Base-by-base conservation (phyloP, 129 eudicot species). In the Centella asiatica region DNA sequence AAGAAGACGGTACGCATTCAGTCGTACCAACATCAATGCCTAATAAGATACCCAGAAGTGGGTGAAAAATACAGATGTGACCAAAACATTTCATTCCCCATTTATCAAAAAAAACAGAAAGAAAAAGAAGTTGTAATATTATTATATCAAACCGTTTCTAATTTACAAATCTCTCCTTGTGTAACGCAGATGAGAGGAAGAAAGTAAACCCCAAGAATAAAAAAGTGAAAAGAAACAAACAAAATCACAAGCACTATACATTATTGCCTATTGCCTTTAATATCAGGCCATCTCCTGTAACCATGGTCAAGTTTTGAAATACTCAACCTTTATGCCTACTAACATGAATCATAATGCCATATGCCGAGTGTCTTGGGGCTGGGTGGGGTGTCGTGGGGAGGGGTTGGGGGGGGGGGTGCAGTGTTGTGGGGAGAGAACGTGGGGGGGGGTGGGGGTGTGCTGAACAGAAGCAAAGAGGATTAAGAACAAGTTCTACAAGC, bases 101-200 rank as follows among this genome's bases (percentile, higher is more conserved):
- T 28, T 54, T 39, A 4, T 12, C 37, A 10, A 39, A 39, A 54
- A 27, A 54, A 27, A 18, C 12, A 0, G 12, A 11, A 14, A n/a
- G n/a, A n/a, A n/a, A n/a, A n/a, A n/a, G n/a, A n/a, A n/a, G n/a
- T n/a, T n/a, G n/a, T n/a, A n/a, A n/a, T n/a, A n/a, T n/a, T n/a
- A n/a, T n/a, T n/a, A 10, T 31, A 12, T 61, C 1, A 6, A 25
- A 22, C 46, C 33, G 18, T 9, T 45, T 37, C 58, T 22, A 39
- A 26, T 44, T 49, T 74, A 66, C 37, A 66, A 57, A 19, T 18
- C 65, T 62, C 74, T 57, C 64, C 49, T 24, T 44, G 48, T 61
- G 58, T 53, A 56, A 63, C 57, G 68, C 72, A 72, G 33, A 39
- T 29, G 65, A 58, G 51, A 55, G 42, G 33, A 10, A 25, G 24